Base-by-base conservation (phyloP, 2,329 filamentous ascomycete species). In the Phyllosticta citriasiana region DNA sequence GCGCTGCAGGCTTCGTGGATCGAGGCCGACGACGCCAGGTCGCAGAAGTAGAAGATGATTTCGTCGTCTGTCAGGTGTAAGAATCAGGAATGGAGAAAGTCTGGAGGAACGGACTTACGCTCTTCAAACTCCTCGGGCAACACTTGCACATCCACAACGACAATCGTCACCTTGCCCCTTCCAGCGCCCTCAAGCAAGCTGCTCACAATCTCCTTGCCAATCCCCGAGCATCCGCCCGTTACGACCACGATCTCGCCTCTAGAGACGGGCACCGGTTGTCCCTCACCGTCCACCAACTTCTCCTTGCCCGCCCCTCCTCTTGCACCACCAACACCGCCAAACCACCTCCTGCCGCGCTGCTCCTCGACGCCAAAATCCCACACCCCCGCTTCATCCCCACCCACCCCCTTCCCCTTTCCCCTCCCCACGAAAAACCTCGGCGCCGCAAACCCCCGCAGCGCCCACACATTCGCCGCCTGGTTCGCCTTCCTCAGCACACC, bases 111-210 rank as follows among this genome's bases (percentile, higher is more conserved):
- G 57, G 24, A 65, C 67, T 63, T 58, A 68, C 67, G 55, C 25
- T 50, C 62, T 30, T 62, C 62, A 19, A 71, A 61, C 57, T 70
- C 70, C 1, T 33, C 26, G 1, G 70, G 70, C 50, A 70, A 66
- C 4, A 59, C 57, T 22, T 53, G 56, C 19, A 71, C 51, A 55
- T 71, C 70, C 4, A 72, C 40, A 0, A 65, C 67, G 9, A 69
- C 63, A 6, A 72, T 66, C 50, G 66, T 62, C 12, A 70, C 67
- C 14, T 47, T 47, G 1, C 59, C 60, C 35, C 9, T 85, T 63
- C 86, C 76, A 1, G 80, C 81, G 16, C 62, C 54, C 33, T 64
- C 63, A 7, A 63, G 55, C 57, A 71, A 69, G 2, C 62, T 61
- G 57, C 67, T 69, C 30, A 70, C 70, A 65, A 71, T 68, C 63